These are phyloP conservation scores for Triangularia setosa DNA, from an alignment of 2,329 filamentous ascomycete species.

Conservation along the genomic window DNA sequence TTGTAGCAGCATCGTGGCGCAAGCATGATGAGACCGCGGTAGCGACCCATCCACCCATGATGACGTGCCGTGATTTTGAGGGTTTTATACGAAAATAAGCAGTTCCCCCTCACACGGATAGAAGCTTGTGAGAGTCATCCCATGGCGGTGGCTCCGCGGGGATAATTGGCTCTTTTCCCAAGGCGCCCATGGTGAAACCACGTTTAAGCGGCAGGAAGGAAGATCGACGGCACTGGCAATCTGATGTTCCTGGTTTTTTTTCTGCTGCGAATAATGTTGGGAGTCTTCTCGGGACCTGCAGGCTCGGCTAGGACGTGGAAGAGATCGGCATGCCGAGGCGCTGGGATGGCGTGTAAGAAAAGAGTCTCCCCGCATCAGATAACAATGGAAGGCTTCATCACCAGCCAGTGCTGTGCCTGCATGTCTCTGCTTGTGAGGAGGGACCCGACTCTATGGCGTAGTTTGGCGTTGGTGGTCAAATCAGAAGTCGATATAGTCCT, in stretches of 20 bases:
- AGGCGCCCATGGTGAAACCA: neutral
- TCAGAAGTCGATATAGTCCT: neutral
- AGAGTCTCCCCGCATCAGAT: neutral
- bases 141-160: neutral
- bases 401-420: neutral
- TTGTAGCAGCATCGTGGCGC: neutral
- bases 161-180: neutral
- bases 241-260: neutral
- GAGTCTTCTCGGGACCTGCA: neutral
- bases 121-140: neutral
- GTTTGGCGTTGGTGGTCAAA: neutral
- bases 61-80: neutral
- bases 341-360: neutral
- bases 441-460: neutral
- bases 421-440: neutral
- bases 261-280: neutral
- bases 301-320: neutral
- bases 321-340: neutral
- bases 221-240: neutral
- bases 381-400: neutral
- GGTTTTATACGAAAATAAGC: neutral
- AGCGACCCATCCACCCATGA: neutral
- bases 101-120: neutral
- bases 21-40: neutral
- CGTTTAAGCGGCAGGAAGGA: neutral